Percentiles rank a stretch among this genome's conserved stretches.
Conservation (phyloP, 257 asterid species). For the Salvia rosmarinus region DNA sequence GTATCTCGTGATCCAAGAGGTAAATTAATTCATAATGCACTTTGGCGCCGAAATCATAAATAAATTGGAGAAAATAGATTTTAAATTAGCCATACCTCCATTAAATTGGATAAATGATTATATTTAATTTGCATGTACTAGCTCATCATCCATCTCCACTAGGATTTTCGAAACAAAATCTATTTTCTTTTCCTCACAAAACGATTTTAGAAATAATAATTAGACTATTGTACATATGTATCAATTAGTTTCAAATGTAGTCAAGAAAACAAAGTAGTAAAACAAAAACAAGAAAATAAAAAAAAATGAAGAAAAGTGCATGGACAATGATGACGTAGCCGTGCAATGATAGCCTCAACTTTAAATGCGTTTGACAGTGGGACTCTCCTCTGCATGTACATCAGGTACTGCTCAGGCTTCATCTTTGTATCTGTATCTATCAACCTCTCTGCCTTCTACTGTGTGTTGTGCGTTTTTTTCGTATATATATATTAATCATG, state of each 20-base stretch:
- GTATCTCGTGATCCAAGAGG: no score
- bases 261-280: not conserved
- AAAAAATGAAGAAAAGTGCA: not conserved
- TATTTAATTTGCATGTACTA: not conserved
- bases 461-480: not conserved
- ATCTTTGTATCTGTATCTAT: not conserved
- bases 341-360: constrained; percentile 56
- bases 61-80: no score
- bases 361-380: constrained; percentile 58
- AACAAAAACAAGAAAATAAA: not conserved
- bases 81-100: not conserved
- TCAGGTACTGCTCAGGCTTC: constrained; percentile 48
- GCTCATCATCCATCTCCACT: not conserved
- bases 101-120: not conserved
- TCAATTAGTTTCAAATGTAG: not conserved
- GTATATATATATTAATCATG: not conserved
- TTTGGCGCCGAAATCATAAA: no score
- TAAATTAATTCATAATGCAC: no score
- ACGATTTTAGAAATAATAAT: not conserved
- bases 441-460: not conserved
- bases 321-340: constrained; percentile 58
- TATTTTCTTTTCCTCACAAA: not conserved
- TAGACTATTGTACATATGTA: not conserved
- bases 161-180: not conserved
- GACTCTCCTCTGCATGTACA: constrained; percentile 44